phyloP scores from a whole-genome alignment of 768 basidiomycete species.

The Auricularia sp. region DNA sequence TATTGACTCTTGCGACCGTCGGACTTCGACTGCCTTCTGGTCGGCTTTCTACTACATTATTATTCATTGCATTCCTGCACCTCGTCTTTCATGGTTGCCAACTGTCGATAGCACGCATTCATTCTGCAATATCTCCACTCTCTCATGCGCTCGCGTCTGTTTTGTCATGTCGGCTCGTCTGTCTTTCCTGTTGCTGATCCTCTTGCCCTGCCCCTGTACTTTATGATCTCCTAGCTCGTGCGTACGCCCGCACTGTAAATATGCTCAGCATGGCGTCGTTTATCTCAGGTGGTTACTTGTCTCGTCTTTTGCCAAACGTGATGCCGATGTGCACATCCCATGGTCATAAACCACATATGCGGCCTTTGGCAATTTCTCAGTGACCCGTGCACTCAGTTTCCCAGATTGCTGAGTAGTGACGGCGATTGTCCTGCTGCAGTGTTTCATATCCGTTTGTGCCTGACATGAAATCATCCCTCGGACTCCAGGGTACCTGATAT shows the following conservation, averaged over 20 bases:
- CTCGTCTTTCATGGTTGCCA: background rate
- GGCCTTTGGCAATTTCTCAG: too few species aligned
- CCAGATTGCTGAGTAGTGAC: too few species aligned
- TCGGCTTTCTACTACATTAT: background rate
- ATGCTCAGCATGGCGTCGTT: too few species aligned
- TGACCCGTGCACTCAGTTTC: too few species aligned
- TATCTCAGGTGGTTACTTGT: too few species aligned
- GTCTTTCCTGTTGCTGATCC: background rate
- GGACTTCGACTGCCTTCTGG: background rate
- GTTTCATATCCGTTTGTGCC: too few species aligned
- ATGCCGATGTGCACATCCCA: too few species aligned
- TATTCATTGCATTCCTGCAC: background rate
- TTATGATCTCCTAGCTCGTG: background rate
- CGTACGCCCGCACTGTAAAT: background rate
- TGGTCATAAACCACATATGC: too few species aligned
- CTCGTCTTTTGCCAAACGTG: too few species aligned
- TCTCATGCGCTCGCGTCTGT: background rate
- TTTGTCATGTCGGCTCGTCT: background rate
- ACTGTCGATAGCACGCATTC: background rate
- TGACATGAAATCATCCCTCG: too few species aligned
- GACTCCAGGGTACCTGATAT: too few species aligned
- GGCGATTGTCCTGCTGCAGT: too few species aligned
- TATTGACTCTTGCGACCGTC: background rate
- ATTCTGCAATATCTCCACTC: background rate
- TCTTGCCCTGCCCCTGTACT: background rate